Percentiles rank a stretch among this genome's conserved stretches.
Evolutionary conservation across 345 rosid species (phyloP).

Genomic region (Dipteronia sinensis): DNA sequence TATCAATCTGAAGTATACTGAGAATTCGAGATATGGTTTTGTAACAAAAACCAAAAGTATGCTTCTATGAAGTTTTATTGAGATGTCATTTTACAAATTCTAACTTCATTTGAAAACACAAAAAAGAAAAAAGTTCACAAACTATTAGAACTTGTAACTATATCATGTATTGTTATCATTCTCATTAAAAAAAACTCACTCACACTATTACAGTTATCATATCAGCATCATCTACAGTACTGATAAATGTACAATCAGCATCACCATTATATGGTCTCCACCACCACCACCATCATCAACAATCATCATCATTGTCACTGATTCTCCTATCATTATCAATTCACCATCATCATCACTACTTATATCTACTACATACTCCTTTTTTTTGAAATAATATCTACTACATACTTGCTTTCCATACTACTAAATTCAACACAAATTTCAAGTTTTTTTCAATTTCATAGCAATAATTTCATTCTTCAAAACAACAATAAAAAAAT

Average conservation of each 20-base stretch:
- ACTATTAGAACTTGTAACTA: background rate
- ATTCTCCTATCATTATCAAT: background rate
- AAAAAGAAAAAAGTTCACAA: too few relatives aligned
- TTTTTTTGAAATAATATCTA: too few relatives aligned
- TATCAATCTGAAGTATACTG: background rate
- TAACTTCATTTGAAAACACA: background rate
- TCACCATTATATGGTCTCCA: constrained; percentile 1
- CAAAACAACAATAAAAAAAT: background rate
- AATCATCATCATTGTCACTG: background rate
- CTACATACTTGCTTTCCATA: background rate
- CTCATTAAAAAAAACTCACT: background rate
- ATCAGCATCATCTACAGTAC: background rate
- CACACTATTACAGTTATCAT: background rate
- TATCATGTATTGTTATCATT: background rate
- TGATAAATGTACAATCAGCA: too few relatives aligned
- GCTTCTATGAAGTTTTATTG: background rate
- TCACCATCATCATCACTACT: background rate
- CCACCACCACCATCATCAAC: background rate
- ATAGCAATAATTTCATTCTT: too few relatives aligned
- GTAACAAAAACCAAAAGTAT: background rate
- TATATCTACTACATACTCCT: background rate
- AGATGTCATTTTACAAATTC: background rate
- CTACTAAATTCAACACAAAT: too few relatives aligned
- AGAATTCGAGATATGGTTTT: too few relatives aligned
- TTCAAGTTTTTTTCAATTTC: too few relatives aligned